Evolutionary conservation across 179 eudicot species (phyloP), one percentile per base, ranked within the genome.

Genomic region (Spergularia azorica): DNA sequence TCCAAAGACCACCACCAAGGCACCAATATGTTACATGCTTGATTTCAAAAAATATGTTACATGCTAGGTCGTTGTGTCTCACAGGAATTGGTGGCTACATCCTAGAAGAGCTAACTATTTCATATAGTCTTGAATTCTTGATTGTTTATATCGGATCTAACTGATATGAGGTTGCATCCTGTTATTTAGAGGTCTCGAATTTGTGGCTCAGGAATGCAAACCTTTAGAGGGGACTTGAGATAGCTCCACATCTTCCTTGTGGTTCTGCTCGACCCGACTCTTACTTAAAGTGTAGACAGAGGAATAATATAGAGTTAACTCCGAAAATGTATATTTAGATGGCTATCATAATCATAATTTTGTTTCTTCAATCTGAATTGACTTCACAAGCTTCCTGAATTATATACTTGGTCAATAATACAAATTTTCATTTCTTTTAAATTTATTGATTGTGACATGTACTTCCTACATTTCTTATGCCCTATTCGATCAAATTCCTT

Each of bases 41-140:
- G 21, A 21, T 21, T 21, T 21, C 21, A 21, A 21, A 21, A 21
- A 21, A 21, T 21, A 21, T 21, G 21, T 4, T 54, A 21, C 71
- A 63, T 63, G 64, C 52, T 41, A 70, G 76, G 71, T 54, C 61
- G 67, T 68, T 32, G 11, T 54, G 12, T 10, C 58, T 10, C 32
- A 26, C 32, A 26, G 32, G 1, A 26, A 26, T 26, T 26, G 32
- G 32, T 26, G 32, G 32, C 32, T 0, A 26, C 32, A 26, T 26
- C 58, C 13, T 10, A 14, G 58, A 14, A 54, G 13, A 54, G 58
- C 48, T 54, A 14, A 54, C n/a, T 10, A 10, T 3, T 54, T 7
- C 58, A 10, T 10, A 54, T 11, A 0, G 58, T 11, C 58, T 10
- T 54, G 58, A 11, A 26, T 10, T 54, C 3, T 7, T 10, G 15